Conservation (phyloP, 345 rosid species). For the Carallia pectinifolia region DNA sequence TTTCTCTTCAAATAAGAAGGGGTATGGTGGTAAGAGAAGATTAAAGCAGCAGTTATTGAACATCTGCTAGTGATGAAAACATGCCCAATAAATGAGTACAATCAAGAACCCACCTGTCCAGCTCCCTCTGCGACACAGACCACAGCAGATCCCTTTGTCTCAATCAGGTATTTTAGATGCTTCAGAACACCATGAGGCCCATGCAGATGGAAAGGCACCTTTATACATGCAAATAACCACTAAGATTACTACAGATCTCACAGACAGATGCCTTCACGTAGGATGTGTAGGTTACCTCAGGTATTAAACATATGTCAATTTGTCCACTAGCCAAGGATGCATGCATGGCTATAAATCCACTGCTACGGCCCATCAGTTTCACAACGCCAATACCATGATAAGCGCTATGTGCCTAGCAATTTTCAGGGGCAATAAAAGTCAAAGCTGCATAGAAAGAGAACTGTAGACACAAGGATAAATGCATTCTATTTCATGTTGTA, state of each 20-base stretch:
- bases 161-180: constrained; percentile 84
- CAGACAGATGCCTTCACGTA: not conserved
- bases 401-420: constrained; percentile 86
- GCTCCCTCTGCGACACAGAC: constrained; percentile 99
- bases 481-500: constrained; percentile 2
- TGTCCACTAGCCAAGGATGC: constrained; percentile 97
- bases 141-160: constrained; percentile 97
- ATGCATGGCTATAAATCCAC: constrained; percentile 99
- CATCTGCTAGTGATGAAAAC: not conserved
- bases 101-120: constrained; percentile 64
- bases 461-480: constrained; percentile 4
- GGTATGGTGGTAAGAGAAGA: not conserved
- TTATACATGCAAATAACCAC: constrained; percentile 12
- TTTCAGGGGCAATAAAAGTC: constrained; percentile 5
- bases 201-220: constrained; percentile 83
- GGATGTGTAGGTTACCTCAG: constrained; percentile 62
- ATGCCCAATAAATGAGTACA: not conserved
- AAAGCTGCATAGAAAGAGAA: constrained; percentile 10
- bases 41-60: not conserved
- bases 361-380: constrained; percentile 97
- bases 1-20: not conserved
- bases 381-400: constrained; percentile 93
- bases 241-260: constrained; percentile 4
- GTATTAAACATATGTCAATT: constrained; percentile 93
- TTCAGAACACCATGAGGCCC: constrained; percentile 90